Base-by-base conservation (phyloP, 2,329 filamentous ascomycete species). In the Tolypocladium album region DNA sequence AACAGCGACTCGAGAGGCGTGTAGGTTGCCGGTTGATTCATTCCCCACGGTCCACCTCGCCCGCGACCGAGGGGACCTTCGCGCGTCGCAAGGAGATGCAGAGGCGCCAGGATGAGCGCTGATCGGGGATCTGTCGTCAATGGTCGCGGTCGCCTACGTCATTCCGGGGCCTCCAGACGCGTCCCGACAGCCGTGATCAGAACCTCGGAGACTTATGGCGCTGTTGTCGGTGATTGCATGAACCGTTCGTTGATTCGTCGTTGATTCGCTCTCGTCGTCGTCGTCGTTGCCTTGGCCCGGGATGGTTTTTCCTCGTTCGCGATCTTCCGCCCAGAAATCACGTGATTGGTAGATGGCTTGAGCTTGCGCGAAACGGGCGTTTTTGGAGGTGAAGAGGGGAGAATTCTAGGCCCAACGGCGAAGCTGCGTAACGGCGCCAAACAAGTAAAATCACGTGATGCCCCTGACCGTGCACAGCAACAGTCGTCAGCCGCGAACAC, bases 1-100 rank as follows among this genome's bases (percentile, higher is more conserved):
- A 94, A 83, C 63, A 95, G 82, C 70, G 88, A 89, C 82, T 96
- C 92, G 79, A 95, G 88, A 67, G 88, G 84, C 71, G 90, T 93
- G 76, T 94, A 92, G 69, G 81, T 79, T 70, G 84, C 81, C 74
- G 75, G 73, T 69, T 75, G 74, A 78, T 78, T 82, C 81, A 83
- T 83, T 74, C 78, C 80, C 78, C 78, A 71, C 71, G 73, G 74
- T 75, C 75, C 77, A 70, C 79, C 79, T 81, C 80, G 79, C 77
- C 77, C 76, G 75, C 74, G 73, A 75, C 80, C 79, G 79, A 81
- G 78, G 79, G 77, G 76, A 76, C 74, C 76, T 75, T 79, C 74
- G 72, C 76, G 78, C 77, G 75, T 77, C 73, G 79, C 74, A 68
- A 78, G 71, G 69, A 78, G 76, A 69, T 82, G 78, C 72, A 82